Conservation (phyloP, 805 yeast species). For the Schwanniomyces vanrijiae region DNA sequence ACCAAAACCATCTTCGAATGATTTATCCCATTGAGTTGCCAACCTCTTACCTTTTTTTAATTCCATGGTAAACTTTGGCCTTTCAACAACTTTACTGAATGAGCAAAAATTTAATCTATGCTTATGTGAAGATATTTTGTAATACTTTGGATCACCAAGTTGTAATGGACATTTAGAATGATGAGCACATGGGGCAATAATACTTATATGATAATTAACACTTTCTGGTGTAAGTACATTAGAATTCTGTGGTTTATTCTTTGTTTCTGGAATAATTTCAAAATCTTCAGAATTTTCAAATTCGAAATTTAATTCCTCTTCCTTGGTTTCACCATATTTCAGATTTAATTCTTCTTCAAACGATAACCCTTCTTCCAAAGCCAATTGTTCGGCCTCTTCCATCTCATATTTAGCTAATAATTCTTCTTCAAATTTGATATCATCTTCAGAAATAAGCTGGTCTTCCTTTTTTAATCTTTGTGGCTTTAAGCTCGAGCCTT, state of each 20-base stretch:
- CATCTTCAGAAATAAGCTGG: constrained; percentile 36
- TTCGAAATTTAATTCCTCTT: constrained; percentile 49
- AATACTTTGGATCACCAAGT: constrained; percentile 67
- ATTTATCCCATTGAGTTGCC: constrained; percentile 68
- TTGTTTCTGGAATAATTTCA: constrained; percentile 24
- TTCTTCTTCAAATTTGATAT: constrained; percentile 30
- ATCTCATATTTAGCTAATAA: constrained; percentile 24
- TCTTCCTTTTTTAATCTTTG: constrained; percentile 35
- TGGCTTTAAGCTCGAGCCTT: constrained; percentile 47
- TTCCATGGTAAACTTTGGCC: constrained; percentile 82
- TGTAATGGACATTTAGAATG: constrained; percentile 87
- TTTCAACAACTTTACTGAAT: constrained; percentile 64
- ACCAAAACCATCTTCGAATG: constrained; percentile 57
- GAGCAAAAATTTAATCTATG: constrained; percentile 71
- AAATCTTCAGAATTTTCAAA: constrained; percentile 37
- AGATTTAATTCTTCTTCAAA: constrained; percentile 32
- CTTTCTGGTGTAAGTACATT: constrained; percentile 15
- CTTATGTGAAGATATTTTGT: constrained; percentile 55
- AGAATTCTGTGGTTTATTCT: not conserved
- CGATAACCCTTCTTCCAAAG: constrained; percentile 6
- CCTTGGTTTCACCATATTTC: constrained; percentile 42
- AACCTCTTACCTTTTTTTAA: constrained; percentile 78
- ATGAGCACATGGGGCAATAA: constrained; percentile 90
- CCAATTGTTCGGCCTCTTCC: constrained; percentile 12
- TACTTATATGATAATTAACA: constrained; percentile 53